Evolutionary conservation across 768 basidiomycete species (phyloP).

Genomic region (Hericium erinaceus): DNA sequence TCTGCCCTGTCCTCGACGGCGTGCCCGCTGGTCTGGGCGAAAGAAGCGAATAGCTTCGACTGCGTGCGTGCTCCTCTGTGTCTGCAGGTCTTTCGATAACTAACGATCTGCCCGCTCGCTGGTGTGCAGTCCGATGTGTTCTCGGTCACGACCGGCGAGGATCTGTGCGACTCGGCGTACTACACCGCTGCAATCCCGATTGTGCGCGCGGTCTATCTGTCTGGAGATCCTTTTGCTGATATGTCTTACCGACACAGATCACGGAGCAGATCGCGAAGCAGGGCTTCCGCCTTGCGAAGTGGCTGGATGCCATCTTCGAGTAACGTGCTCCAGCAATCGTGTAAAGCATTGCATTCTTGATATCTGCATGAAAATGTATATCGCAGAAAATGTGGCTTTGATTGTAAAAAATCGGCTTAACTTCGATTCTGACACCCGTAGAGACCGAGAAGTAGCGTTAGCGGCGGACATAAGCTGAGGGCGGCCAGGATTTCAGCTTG

Average conservation of each 20-base stretch:
- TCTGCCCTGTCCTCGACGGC: slow-evolving; percentile 21
- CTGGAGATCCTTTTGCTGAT: not conserved
- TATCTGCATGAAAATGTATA: too few relatives aligned
- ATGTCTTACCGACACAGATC: slow-evolving; percentile 11
- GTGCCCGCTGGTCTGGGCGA: slow-evolving; percentile 22
- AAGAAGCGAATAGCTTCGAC: slow-evolving; percentile 20
- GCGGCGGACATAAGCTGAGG: too few relatives aligned
- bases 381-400: too few relatives aligned
- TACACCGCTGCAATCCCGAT: slow-evolving; percentile 16
- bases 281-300: slow-evolving; percentile 17
- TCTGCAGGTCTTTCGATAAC: not conserved
- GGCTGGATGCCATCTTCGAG: slow-evolving; percentile 18
- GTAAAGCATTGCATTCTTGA: too few relatives aligned
- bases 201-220: slow-evolving; percentile 4
- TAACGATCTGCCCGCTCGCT: not conserved
- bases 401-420: too few relatives aligned
- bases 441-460: too few relatives aligned
- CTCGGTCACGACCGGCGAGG: slow-evolving; percentile 15
- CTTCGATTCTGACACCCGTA: too few relatives aligned
- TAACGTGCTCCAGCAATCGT: not conserved
- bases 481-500: too few relatives aligned
- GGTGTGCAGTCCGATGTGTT: slow-evolving; percentile 18
- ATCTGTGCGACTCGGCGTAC: slow-evolving; percentile 20
- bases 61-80: slow-evolving; percentile 15
- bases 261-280: slow-evolving; percentile 23